These are phyloP conservation scores for Furcasterigmium furcatum DNA, from an alignment of 2,329 filamentous ascomycete genomes.

Conservation along the genomic window DNA sequence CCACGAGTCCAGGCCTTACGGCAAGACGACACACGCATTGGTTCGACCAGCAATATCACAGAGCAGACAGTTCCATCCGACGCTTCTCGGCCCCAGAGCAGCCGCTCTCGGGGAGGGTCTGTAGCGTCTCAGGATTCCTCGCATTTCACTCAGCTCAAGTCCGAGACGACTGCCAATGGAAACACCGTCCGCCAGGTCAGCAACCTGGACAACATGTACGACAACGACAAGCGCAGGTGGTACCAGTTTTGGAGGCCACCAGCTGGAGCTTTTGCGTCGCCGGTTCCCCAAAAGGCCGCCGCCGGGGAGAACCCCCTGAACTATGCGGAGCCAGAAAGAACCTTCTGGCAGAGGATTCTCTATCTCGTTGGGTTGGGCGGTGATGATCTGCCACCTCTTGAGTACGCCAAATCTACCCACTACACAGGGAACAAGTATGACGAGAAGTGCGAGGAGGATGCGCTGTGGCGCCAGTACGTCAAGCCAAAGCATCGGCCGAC, in stretches of 20 bases:
- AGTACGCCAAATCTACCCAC: constrained; percentile 65
- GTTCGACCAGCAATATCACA: constrained; percentile 2
- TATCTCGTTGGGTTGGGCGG: constrained; percentile 42
- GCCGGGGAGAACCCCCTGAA: constrained; percentile 37
- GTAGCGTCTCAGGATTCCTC: constrained; percentile 35
- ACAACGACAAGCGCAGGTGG: constrained; percentile 44
- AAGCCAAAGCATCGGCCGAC: constrained; percentile 80
- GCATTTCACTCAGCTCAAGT: constrained; percentile 23
- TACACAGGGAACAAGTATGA: constrained; percentile 55
- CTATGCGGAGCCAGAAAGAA: constrained; percentile 35
- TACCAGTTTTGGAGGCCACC: constrained; percentile 66
- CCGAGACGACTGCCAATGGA: constrained; percentile 27
- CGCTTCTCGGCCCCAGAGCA: constrained; percentile 28
- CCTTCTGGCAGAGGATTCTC: constrained; percentile 49
- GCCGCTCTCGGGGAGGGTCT: constrained; percentile 31
- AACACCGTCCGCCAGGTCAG: constrained; percentile 52
- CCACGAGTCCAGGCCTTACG: constrained; percentile 24
- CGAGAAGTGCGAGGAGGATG: constrained; percentile 57
- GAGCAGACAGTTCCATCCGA: constrained; percentile 11
- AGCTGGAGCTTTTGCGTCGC: constrained; percentile 57
- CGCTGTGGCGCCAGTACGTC: constrained; percentile 75
- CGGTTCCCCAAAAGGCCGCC: constrained; percentile 55
- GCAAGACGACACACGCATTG: constrained; percentile 23
- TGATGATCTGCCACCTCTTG: constrained; percentile 27
- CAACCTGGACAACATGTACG: constrained; percentile 46